Evolutionary conservation across 1,139 yeast genomes (phyloP), one percentile per base, ranked within the genome.

Genomic region (Protomyces pachydermus): DNA sequence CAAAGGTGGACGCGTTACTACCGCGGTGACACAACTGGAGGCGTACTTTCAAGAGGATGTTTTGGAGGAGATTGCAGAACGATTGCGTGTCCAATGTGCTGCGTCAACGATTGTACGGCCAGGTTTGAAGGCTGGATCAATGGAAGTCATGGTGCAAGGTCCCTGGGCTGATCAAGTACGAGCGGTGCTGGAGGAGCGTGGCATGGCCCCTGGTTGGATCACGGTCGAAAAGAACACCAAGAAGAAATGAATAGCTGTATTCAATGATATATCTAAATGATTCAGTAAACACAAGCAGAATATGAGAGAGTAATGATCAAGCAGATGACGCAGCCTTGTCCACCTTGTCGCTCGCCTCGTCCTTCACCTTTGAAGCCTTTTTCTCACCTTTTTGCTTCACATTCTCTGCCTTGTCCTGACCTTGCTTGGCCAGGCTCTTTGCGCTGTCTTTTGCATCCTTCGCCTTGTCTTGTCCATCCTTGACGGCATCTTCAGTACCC

Each of bases 101-200:
- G 62, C 39, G n/a, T 56, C 32, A 37, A 51, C 32, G 46, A 35
- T 45, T 18, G 52, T 42, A 35, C 55, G 37, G 35, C 62, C 45
- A 39, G 54, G 42, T 18, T 52, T n/a, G 51, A 50, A 9, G 52
- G 52, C 45, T 16, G 56, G 39, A 32, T 51, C 35, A 1, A n/a
- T 42, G 3, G 62, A 58, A 35, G 18, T 58, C 20, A n/a, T 10
- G 20, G 42, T 58, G 16, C 62, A 58, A 32, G 62, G 62, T 16
- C 39, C 53, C 9, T 51, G 54, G 56, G 16, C 56, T 9, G 9
- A 35, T 12, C 51, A 51, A 28, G 52, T 39, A 4, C 6, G 9
- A 12, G 52, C 42, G 18, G 42, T 52, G 16, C 52, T 58, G 20
- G 39, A 25, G 32, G 53, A 23, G 6, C 34, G 42, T 48, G 62